Base-by-base conservation (phyloP, 2,329 filamentous ascomycete genomes). In the Sphaceloma murrayae region DNA sequence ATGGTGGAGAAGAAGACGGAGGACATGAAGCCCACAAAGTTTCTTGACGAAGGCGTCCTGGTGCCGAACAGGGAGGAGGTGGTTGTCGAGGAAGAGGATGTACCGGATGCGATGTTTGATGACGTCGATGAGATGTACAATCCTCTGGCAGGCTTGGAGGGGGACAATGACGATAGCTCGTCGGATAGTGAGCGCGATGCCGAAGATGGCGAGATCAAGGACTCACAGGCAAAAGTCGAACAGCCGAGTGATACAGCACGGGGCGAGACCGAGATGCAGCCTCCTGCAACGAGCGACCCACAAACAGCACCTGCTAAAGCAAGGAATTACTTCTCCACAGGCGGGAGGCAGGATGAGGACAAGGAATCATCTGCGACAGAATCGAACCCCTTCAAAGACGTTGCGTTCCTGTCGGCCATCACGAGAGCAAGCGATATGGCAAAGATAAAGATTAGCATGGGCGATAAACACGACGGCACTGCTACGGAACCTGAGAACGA, bases 361-460 rank as follows among this genome's bases (percentile, higher is more conserved):
- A 45, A 53, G 27, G 50, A 51, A 9, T 14, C 50, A n/a, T n/a
- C n/a, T n/a, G 10, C 24, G 10, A 13, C 26, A 13, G 16, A 39
- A 55, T 19, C 53, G 13, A 53, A 54, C 30, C 47, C 51, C 10
- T 57, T 72, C 3, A 74, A 81, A 55, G 86, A 95, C 55, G 82
- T 86, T 2, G 77, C 82, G 2, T 80, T 94, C 50, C 72, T 87
- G 51, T 86, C 85, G 3, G 86, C 86, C 0, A 73, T 98, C 55
- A 85, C 87, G 63, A 87, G 87, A 61, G 89, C 89, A 45, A 63
- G 64, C 44, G 64, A 59, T 30, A 58, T 66, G 67, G 73, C 49
- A n/a, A 48, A 47, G 34, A 32, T 47, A 21, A 47, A 46, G 4
- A 29, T 48, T 19, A 13, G 27, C 61, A 66, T 63, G 33, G 58